Evolutionary conservation across 306 rosid species (phyloP).

Genomic region (Rubus idaeus): DNA sequence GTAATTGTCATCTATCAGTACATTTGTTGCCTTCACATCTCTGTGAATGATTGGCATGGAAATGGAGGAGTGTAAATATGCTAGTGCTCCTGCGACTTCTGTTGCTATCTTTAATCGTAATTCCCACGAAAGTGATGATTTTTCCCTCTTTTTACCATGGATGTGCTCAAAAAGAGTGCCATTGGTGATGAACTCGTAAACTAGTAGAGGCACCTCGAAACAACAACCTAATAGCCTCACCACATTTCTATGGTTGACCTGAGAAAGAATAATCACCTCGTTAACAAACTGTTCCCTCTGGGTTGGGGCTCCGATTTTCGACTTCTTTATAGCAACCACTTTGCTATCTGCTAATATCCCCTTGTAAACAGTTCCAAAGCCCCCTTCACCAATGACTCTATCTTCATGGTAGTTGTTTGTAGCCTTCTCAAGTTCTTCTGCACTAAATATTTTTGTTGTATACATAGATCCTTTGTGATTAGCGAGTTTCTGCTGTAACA

Average conservation of each 20-base stretch:
- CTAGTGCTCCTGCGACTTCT: slow-evolving; percentile 27
- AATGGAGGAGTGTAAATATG: slow-evolving; percentile 25
- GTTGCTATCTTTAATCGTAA: slow-evolving; percentile 29
- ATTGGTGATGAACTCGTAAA: slow-evolving; percentile 27
- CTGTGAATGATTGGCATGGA: slow-evolving; percentile 25
- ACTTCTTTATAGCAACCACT: slow-evolving; percentile 26
- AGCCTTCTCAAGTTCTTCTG: slow-evolving; percentile 16
- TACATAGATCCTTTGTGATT: neutral
- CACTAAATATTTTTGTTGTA: slow-evolving; percentile 7
- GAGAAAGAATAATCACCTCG: slow-evolving; percentile 31
- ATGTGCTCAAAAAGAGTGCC: slow-evolving; percentile 21
- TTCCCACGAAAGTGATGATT: slow-evolving; percentile 16
- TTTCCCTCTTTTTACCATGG: neutral
- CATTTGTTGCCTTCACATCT: slow-evolving; percentile 26
- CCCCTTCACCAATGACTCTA: slow-evolving; percentile 18
- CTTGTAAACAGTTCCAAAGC: slow-evolving; percentile 21
- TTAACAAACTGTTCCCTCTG: slow-evolving; percentile 29
- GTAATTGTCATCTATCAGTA: slow-evolving; percentile 27
- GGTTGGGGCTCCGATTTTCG: slow-evolving; percentile 11
- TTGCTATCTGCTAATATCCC: slow-evolving; percentile 9
- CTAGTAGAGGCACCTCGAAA: slow-evolving; percentile 25
- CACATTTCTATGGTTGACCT: slow-evolving; percentile 32
- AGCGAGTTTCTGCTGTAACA: neutral
- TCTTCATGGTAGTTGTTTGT: neutral
- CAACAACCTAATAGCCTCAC: slow-evolving; percentile 33